A percentile compares a stretch with the other conserved stretches of the same genome.
Conservation (phyloP, 2,329 filamentous ascomycete genomes). For the Sclerotinia borealis region DNA sequence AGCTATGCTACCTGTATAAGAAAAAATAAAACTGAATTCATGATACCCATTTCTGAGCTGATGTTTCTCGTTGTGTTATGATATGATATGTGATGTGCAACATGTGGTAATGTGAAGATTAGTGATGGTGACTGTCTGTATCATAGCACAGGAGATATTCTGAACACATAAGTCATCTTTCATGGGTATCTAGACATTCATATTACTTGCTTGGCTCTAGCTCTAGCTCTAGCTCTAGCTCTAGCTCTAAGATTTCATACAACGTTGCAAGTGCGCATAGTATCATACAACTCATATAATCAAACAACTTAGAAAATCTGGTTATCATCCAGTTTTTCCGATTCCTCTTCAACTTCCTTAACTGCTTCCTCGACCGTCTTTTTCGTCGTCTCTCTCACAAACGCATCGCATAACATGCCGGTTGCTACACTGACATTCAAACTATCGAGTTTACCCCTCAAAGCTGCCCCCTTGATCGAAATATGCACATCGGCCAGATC, state of each 20-base stretch:
- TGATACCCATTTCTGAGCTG: conserved; percentile 10
- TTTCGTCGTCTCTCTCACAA: conserved; percentile 40
- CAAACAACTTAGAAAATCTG: conserved; percentile 6
- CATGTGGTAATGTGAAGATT: neutral
- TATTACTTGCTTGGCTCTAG: neutral
- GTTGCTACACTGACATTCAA: conserved; percentile 90
- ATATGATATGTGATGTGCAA: neutral
- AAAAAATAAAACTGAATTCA: conserved; percentile 12
- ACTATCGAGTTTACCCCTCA: conserved; percentile 65
- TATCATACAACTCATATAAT: neutral
- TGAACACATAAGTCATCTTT: neutral
- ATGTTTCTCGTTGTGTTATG: neutral
- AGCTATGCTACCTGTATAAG: conserved; percentile 3
- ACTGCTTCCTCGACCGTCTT: conserved; percentile 4
- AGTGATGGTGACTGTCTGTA: neutral
- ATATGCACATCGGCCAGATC: conserved; percentile 59
- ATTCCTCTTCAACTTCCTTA: conserved; percentile 1
- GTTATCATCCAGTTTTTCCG: neutral
- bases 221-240: neutral
- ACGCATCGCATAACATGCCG: conserved; percentile 66
- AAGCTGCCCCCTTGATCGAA: conserved; percentile 50
- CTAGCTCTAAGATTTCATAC: neutral
- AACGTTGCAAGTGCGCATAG: neutral
- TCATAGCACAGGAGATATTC: neutral
- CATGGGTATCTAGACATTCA: neutral